Base-by-base conservation (phyloP, 192 early-diverging fungal genomes). In the Rhizophagus sp. region DNA sequence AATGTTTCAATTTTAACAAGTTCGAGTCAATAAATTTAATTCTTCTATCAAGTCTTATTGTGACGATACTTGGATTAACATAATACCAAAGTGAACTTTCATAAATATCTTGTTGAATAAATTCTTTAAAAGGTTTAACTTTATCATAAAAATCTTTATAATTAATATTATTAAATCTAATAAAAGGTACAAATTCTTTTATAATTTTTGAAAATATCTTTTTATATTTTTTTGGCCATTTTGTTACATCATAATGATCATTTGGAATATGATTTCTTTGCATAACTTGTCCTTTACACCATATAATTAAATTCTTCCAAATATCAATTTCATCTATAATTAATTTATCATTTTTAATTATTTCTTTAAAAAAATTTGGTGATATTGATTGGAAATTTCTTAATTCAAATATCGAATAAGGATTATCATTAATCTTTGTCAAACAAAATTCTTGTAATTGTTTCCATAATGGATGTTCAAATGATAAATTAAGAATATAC, bases 21-120 rank as follows among this genome's bases (percentile, higher is more conserved):
- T 25, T 30, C 5, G 66, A 68, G 27, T 68, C 66, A 36, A 68
- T 30, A 0, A 36, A 15, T 34, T 30, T 11, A 30, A 15, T 17
- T 17, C 30, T 27, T 11, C 1, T 34, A 19, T 1, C 1, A 57
- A 57, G 15, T 17, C 5, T 19, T 57, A 4, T 2, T 19, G 50
- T 57, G 27, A 68, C 3, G 27, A 34, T 15, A 7, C 1, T 25
- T 30, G 66, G 66, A 34, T 68, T 68, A 27, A 68, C 12, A 27
- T 68, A 36, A 34, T 68, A 68, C 66, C 66, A 68, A 19, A 68
- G 10, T 8, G 66, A 8, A 17, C 3, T 15, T 30, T 68, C 66
- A 36, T 68, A 68, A 25, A 68, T 27, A 68, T 68, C 66, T n/a
- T 36, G 27, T 11, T 27, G 66, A 36, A 68, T 68, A 19, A 68